Evolutionary conservation across 2,329 filamentous ascomycete genomes (phyloP).

Genomic region (Rugonectria rugulosa): DNA sequence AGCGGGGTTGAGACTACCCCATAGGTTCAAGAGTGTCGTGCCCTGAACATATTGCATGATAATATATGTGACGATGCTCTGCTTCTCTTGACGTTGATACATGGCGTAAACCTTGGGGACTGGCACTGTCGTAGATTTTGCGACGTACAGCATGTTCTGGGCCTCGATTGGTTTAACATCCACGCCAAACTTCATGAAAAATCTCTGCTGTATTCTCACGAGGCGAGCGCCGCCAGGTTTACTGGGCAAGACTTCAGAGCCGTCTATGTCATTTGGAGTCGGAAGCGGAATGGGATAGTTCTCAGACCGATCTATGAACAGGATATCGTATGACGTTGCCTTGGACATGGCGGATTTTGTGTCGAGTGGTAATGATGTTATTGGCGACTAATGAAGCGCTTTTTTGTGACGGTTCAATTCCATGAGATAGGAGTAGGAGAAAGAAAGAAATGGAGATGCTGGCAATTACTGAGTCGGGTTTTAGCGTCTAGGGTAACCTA

Average conservation of each 20-base stretch:
- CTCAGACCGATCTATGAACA: conserved; percentile 15
- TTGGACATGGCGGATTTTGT: conserved; percentile 2
- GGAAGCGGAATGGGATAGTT: conserved; percentile 2
- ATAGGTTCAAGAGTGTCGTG: conserved; percentile 11
- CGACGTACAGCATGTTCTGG: conserved; percentile 31
- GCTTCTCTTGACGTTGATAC: conserved; percentile 19
- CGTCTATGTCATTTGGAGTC: conserved; percentile 22
- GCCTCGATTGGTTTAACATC: conserved; percentile 25
- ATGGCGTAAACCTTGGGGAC: conserved; percentile 34
- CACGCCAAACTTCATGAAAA: conserved; percentile 26
- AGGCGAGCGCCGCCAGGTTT: background rate
- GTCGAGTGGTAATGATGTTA: no score
- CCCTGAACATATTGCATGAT: conserved; percentile 29
- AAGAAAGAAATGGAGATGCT: no score
- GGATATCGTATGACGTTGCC: conserved; percentile 14
- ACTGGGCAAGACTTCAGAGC: conserved; percentile 4
- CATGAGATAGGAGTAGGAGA: no score
- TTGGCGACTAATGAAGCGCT: no score
- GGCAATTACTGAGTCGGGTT: no score
- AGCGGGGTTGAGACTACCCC: background rate
- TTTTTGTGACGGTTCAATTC: no score
- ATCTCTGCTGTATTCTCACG: conserved; percentile 9
- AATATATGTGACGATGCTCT: conserved; percentile 25
- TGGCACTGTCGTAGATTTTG: conserved; percentile 24
- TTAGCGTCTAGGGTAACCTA: no score